Base-by-base conservation (phyloP, 208 protist species). In the Wallacemonas sp. region DNA sequence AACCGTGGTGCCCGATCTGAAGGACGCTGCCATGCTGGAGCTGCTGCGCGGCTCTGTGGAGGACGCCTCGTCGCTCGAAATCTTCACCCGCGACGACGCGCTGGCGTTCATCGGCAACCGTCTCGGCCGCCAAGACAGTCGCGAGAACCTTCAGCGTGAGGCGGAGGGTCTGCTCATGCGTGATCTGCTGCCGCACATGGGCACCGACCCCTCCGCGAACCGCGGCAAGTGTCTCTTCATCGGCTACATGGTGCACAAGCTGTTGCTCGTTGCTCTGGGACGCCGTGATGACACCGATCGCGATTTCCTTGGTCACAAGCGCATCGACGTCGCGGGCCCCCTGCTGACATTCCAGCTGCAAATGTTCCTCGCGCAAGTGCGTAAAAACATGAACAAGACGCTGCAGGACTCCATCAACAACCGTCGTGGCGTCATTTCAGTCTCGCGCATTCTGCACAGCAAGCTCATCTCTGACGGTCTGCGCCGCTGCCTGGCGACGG, bases 281-380 rank as follows among this genome's bases (percentile, higher is more conserved):
- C 64, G 79, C 0, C 80, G 72, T 3, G 73, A 89, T 5, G 73
- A 98, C 11, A 98, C 99, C 69, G 98, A 99, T 70, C 96, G 97
- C 22, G 99, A 99, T 72, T 99, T 99, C 84, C 99, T 99, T 64
- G 98, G 98, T 36, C 99, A 99, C 86, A 99, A 99, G 75, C 86
- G 98, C 31, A 92, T 99, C 30, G 94, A 98, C 74, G 86, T 97
- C 38, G 95, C 98, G 1, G 99, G 99, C 15, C 76, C 97, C 39
- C 83, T 99, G 42, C 76, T 99, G 45, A 96, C 94, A 5, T 86
- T 99, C 8, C 84, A 85, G 68, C 74, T 85, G 22, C 79, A 85
- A 71, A 83, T 62, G 66, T 91, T 99, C 26, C 99, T 99, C 75
- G 95, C 98, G 54, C 97, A 99, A 72, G 76, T 99, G 24, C 99